Base-by-base conservation (phyloP, 2,329 filamentous ascomycete genomes). In the Monosporascus sp. region DNA sequence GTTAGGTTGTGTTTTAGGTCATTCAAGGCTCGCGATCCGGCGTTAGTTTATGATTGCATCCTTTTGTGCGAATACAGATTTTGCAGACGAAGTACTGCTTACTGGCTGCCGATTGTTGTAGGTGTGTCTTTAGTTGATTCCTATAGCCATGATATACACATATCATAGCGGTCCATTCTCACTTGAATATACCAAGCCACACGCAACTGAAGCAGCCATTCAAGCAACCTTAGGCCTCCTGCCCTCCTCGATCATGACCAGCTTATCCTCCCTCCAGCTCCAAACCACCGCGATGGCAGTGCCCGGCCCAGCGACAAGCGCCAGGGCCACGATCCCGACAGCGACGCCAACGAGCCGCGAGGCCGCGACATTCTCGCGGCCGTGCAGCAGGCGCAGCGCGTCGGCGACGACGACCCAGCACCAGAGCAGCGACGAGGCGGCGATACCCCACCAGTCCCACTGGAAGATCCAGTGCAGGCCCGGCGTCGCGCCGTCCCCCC, bases 391-490 rank as follows among this genome's bases (percentile, higher is more conserved):
- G 17, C 64, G 60, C 25, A 61, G 49, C 8, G 57, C 53, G 39
- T 66, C 64, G 24, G 52, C 59, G 2, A 60, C 57, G 14, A 54
- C 53, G 6, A 66, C 35, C 60, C 60, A 65, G 38, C 55, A 56
- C 63, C 63, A 67, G 18, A 64, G 47, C 3, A 66, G 57, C 49
- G 62, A 53, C 3, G 63, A 52, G 37, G 49, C 44, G 51, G 56
- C 63, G 44, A 61, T 60, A 37, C 62, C 60, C 54, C 58, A 62
- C 55, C 57, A 60, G 52, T 67, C 65, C 35, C 60, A 35, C 56
- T 65, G 63, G 59, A 67, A 66, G 57, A 65, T 63, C 18, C 64
- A 67, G 48, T 67, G 64, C 48, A 66, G 50, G 15, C 63, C 64
- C 9, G 55, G 49, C 22, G 56, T 56, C 24, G 61, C 61, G 54